Evolutionary conservation across 2,329 filamentous ascomycete species (phyloP).

Genomic region (Trichoderma harzianum): DNA sequence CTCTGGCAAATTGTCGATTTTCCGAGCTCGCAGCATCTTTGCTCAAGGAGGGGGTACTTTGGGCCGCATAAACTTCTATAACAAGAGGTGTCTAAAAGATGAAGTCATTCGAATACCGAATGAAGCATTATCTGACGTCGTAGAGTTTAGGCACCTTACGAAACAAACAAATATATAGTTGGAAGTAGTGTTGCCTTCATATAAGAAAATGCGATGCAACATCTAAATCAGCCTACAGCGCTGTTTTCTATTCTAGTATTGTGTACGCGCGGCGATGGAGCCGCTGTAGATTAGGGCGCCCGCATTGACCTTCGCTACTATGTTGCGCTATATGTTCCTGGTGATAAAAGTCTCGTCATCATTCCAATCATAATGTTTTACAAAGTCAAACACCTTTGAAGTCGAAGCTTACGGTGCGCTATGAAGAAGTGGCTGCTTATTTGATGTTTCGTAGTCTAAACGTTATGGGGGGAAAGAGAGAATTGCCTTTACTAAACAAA

Average conservation of each 20-base stretch:
- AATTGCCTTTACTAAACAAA: neutral
- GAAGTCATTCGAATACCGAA: neutral
- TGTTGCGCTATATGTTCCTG: neutral
- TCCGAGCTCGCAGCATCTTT: neutral
- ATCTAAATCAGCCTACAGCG: neutral
- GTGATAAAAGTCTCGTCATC: neutral
- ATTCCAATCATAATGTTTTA: neutral
- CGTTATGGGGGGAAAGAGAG: neutral
- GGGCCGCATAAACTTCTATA: neutral
- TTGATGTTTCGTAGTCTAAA: neutral
- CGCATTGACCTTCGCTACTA: neutral
- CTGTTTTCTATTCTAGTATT: neutral
- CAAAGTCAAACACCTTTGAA: neutral
- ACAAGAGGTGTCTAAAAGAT: neutral
- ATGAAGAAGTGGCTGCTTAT: neutral
- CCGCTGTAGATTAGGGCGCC: neutral
- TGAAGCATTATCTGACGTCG: neutral
- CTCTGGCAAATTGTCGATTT: neutral
- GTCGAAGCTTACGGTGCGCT: neutral
- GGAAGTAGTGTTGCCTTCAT: neutral
- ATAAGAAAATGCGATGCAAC: neutral
- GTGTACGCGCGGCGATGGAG: neutral
- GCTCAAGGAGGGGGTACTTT: neutral
- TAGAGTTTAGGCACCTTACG: neutral
- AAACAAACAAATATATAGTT: neutral